Evolutionary conservation across 768 basidiomycete genomes (phyloP).

Genomic region (Chlorophyllum brunneum): DNA sequence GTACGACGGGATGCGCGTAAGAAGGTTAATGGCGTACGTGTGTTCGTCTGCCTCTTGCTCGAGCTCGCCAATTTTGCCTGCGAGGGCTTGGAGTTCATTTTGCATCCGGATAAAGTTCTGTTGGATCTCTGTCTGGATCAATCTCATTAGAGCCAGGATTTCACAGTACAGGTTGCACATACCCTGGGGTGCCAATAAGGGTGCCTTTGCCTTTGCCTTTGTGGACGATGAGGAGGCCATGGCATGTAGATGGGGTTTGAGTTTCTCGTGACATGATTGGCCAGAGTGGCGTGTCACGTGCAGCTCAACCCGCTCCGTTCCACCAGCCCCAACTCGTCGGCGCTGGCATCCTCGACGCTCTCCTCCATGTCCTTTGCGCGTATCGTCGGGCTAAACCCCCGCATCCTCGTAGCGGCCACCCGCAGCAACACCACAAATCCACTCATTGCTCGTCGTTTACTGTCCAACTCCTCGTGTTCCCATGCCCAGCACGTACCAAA

Average conservation of each 20-base stretch:
- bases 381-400: conserved; percentile 48
- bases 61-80: conserved; percentile 92
- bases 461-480: conserved; percentile 40
- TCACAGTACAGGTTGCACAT: conserved; percentile 21
- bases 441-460: conserved; percentile 44
- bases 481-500: conserved; percentile 34
- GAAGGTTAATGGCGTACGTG: conserved; percentile 46
- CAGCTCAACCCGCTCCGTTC: conserved; percentile 32
- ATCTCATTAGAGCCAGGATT: conserved; percentile 31
- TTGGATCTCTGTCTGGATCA: conserved; percentile 73
- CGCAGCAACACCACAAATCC: conserved; percentile 28
- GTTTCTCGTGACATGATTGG: conserved; percentile 45
- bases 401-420: conserved; percentile 31
- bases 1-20: neutral
- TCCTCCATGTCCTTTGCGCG: conserved; percentile 55
- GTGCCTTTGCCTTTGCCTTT: conserved; percentile 57
- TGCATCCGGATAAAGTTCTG: conserved; percentile 78
- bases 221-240: conserved; percentile 44
- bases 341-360: conserved; percentile 37
- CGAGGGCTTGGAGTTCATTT: conserved; percentile 86
- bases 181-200: conserved; percentile 72
- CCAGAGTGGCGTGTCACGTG: conserved; percentile 23
- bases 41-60: conserved; percentile 97
- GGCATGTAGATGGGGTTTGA: conserved; percentile 22
- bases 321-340: conserved; percentile 26